phyloP scores from a whole-genome alignment of 1,284 basidiomycete genomes.

The Somion occarium region DNA sequence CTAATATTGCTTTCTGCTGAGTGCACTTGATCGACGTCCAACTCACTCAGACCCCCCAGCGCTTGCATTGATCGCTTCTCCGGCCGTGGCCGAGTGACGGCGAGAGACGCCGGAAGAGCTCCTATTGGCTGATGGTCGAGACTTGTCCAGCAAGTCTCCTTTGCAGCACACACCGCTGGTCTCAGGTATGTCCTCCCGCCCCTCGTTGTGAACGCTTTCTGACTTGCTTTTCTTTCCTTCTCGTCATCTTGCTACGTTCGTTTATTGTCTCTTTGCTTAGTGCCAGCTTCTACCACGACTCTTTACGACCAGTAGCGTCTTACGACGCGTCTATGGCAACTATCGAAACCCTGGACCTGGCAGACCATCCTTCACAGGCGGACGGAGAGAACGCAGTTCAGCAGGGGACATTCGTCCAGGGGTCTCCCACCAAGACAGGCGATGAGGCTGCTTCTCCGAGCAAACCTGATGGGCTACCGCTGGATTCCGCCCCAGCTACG shows the following conservation, averaged over 20 bases:
- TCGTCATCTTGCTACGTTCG: constrained; percentile 1
- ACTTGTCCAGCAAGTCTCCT: constrained; percentile 4
- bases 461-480: constrained; percentile 15
- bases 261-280: background rate
- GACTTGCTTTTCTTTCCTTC: background rate
- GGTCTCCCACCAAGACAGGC: constrained; percentile 10
- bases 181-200: constrained; percentile 7
- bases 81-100: background rate
- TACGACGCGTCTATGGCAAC: constrained; percentile 75
- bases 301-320: constrained; percentile 58
- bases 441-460: constrained; percentile 8
- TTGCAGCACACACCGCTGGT: constrained; percentile 1
- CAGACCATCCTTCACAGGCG: constrained; percentile 39
- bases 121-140: constrained; percentile 16
- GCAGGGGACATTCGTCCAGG: constrained; percentile 15
- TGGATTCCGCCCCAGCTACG: constrained; percentile 23
- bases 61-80: background rate
- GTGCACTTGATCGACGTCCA: too few species aligned
- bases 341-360: constrained; percentile 44
- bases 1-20: background rate
- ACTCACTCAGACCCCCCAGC: background rate
- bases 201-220: too few species aligned
- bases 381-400: constrained; percentile 17
- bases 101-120: constrained; percentile 11
- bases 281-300: constrained; percentile 10